A percentile compares a stretch with the other conserved stretches of the same genome.
Conservation (phyloP, 176 grass and related monocot genomes). For the Bothriochloa decipiens region DNA sequence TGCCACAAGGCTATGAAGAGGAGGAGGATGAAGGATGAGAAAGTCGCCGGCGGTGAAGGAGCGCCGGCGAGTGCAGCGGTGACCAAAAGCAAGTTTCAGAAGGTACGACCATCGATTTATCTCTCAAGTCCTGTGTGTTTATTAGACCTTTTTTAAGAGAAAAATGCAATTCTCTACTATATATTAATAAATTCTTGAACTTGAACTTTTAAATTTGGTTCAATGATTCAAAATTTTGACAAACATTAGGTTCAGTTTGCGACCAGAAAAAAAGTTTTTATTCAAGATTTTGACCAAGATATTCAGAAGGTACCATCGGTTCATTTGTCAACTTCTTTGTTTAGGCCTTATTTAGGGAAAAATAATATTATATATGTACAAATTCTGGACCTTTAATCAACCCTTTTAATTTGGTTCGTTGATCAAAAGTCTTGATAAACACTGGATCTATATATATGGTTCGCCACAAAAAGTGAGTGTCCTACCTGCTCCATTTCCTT, state of each 20-base stretch:
- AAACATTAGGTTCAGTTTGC: too few relatives aligned
- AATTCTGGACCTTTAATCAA: too few relatives aligned
- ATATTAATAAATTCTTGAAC: not conserved
- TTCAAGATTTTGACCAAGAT: too few relatives aligned
- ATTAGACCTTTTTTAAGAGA: not conserved
- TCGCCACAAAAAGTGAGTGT: too few relatives aligned
- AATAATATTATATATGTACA: too few relatives aligned
- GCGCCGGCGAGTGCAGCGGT: not conserved
- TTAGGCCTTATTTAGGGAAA: too few relatives aligned
- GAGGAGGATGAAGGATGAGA: conserved; percentile 53
- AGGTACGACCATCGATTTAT: conserved; percentile 43
- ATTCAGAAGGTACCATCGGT: too few relatives aligned
- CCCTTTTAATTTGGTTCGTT: not conserved
- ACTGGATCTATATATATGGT: too few relatives aligned
- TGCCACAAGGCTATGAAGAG: conserved; percentile 49
- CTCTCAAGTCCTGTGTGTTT: not conserved
- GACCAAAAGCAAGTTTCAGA: conserved; percentile 75
- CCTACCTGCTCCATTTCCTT: not conserved
- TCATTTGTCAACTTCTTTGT: too few relatives aligned
- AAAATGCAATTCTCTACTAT: not conserved
- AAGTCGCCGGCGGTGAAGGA: conserved; percentile 14
- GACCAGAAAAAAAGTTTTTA: too few relatives aligned
- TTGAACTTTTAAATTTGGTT: not conserved
- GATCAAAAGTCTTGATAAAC: too few relatives aligned
- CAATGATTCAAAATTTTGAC: not conserved